Conservation (phyloP, 2,329 filamentous ascomycete species). For the Colletotrichum tropicicola region DNA sequence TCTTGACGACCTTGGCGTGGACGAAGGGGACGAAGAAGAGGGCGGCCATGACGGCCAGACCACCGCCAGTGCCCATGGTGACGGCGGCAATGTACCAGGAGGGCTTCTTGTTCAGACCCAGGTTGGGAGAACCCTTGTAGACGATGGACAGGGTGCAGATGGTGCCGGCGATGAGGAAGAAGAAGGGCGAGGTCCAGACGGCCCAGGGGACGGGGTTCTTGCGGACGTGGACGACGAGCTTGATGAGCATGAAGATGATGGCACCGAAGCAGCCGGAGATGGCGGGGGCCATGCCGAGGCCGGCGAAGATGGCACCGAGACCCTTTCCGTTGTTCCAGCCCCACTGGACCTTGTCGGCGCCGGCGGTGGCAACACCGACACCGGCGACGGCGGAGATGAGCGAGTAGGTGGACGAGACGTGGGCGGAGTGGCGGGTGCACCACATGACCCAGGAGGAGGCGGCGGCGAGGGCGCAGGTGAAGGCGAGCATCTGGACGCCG, state of each 20-base stretch:
- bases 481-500: conserved; percentile 74
- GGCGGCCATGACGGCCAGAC: conserved; percentile 65
- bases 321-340: conserved; percentile 75
- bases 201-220: conserved; percentile 78
- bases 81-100: conserved; percentile 73
- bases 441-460: conserved; percentile 82
- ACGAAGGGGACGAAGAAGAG: conserved; percentile 80
- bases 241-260: conserved; percentile 77
- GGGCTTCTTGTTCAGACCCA: conserved; percentile 73
- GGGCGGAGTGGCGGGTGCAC: conserved; percentile 78
- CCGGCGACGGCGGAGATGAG: conserved; percentile 75
- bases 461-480: conserved; percentile 70
- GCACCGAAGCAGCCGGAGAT: conserved; percentile 73
- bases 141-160: conserved; percentile 81
- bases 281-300: conserved; percentile 74
- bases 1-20: conserved; percentile 73
- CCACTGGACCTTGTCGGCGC: conserved; percentile 70
- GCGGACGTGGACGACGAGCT: conserved; percentile 75
- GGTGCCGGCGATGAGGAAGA: conserved; percentile 79
- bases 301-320: conserved; percentile 76
- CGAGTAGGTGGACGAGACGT: conserved; percentile 78
- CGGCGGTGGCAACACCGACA: conserved; percentile 74
- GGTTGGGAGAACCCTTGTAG: conserved; percentile 80
- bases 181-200: conserved; percentile 77
- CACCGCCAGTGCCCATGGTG: conserved; percentile 70